Evolutionary conservation across 768 basidiomycete genomes (phyloP).

Genomic region (Collybiopsis luxurians): DNA sequence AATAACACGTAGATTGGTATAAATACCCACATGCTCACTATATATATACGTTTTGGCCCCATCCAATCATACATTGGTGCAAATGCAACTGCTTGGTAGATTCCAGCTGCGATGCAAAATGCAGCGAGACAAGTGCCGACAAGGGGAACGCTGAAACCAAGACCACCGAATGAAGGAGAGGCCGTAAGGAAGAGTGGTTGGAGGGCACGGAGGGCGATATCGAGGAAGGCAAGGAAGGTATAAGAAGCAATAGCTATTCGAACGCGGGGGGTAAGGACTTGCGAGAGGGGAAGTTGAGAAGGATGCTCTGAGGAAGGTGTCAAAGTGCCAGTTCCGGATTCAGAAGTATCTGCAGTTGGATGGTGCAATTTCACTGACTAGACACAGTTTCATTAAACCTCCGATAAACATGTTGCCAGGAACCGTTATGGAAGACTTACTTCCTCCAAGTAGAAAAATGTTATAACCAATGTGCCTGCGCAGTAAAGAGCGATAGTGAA

Average conservation of each 20-base stretch:
- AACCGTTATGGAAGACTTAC: background rate
- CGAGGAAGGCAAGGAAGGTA: slow-evolving; percentile 6
- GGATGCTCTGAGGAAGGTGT: background rate
- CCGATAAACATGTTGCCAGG: no score
- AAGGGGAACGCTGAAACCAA: slow-evolving; percentile 48
- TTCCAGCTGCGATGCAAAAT: slow-evolving; percentile 50
- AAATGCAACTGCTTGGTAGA: slow-evolving; percentile 39
- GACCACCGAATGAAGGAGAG: slow-evolving; percentile 52
- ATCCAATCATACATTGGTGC: slow-evolving; percentile 43
- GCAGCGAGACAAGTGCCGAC: slow-evolving; percentile 55
- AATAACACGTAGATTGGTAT: slow-evolving; percentile 46
- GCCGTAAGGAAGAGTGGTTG: slow-evolving; percentile 59
- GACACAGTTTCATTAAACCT: no score
- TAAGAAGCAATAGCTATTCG: slow-evolving; percentile 3
- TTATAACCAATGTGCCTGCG: background rate
- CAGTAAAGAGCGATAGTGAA: slow-evolving; percentile 1
- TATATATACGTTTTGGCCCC: slow-evolving; percentile 54
- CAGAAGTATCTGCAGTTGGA: background rate
- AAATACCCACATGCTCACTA: slow-evolving; percentile 36
- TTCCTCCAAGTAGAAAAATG: slow-evolving; percentile 2
- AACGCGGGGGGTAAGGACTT: slow-evolving; percentile 8
- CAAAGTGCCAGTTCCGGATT: background rate
- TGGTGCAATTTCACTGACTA: background rate
- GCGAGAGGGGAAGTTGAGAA: background rate
- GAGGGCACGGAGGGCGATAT: slow-evolving; percentile 29